Conservation (phyloP, 2,329 filamentous ascomycete species). For the Dendryphion nanum region DNA sequence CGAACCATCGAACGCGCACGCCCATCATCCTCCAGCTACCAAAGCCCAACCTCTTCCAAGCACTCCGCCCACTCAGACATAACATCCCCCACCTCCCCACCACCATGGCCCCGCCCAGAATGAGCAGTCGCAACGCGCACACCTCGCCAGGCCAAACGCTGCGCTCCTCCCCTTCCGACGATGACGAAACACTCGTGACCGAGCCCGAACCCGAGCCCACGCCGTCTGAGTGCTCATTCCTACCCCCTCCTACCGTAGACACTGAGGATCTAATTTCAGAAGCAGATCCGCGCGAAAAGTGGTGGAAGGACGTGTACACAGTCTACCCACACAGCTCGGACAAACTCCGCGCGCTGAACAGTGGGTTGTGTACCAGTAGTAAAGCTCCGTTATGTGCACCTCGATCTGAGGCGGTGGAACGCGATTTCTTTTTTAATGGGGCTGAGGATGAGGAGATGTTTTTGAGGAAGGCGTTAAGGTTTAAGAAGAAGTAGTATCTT, state of each 20-base stretch:
- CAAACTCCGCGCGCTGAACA: not conserved
- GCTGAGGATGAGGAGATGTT: conserved; percentile 27
- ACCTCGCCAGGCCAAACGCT: not conserved
- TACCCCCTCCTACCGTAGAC: conserved; percentile 13
- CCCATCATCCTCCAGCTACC: conserved; percentile 15
- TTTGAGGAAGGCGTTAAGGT: conserved; percentile 19
- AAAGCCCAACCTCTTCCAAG: conserved; percentile 8
- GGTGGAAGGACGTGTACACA: conserved; percentile 21
- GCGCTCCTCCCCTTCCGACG: not conserved
- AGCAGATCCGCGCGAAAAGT: conserved; percentile 18
- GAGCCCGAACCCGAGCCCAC: not conserved
- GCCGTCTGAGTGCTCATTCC: conserved; percentile 1
- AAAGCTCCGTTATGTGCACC: too few species aligned
- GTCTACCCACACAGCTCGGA: not conserved
- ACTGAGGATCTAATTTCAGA: conserved; percentile 20
- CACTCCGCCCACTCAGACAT: conserved; percentile 2
- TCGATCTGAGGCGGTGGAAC: conserved; percentile 1
- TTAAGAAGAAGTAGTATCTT: too few species aligned
- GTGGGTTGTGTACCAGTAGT: too few species aligned
- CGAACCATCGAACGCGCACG: conserved; percentile 3
- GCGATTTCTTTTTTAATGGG: conserved; percentile 26
- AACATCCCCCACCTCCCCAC: not conserved
- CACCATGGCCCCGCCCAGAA: not conserved
- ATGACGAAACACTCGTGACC: too few species aligned
- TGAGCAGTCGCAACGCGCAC: not conserved